A percentile compares a stretch with the other conserved stretches of the same genome.
Evolutionary conservation across 441 rosid species (phyloP).

Genomic region (Pelargonium cotyledonis): DNA sequence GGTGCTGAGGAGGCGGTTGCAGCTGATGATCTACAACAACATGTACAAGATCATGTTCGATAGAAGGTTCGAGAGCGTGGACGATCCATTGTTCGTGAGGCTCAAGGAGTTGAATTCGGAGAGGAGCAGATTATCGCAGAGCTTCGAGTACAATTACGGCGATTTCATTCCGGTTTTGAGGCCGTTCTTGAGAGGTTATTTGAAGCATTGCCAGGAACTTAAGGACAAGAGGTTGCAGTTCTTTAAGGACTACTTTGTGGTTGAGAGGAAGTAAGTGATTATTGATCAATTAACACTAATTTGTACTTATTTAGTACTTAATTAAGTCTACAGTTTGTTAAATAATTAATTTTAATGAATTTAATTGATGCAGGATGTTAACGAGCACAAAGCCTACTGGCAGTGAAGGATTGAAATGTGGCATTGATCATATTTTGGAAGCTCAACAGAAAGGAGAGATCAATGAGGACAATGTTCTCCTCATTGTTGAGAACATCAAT

Average conservation of each 20-base stretch:
- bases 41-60: constrained; percentile 93
- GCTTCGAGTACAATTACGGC: constrained; percentile 88
- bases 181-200: constrained; percentile 77
- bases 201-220: constrained; percentile 78
- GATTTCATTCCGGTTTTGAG: constrained; percentile 88
- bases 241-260: constrained; percentile 84
- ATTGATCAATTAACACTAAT: too few species aligned
- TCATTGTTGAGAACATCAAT: constrained; percentile 93
- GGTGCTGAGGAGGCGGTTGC: constrained; percentile 61
- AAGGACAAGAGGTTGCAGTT: constrained; percentile 70
- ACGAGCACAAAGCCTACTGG: constrained; percentile 53
- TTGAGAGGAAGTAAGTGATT: constrained; percentile 79
- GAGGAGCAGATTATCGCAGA: constrained; percentile 82
- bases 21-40: constrained; percentile 91
- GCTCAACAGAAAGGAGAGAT: constrained; percentile 89
- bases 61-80: constrained; percentile 66
- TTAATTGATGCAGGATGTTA: constrained; percentile 43
- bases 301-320: too few species aligned
- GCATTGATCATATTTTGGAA: constrained; percentile 88
- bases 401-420: constrained; percentile 69
- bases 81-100: constrained; percentile 57
- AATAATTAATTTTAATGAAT: neutral
- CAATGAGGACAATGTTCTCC: constrained; percentile 87
- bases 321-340: too few species aligned
- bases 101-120: constrained; percentile 87